Evolutionary conservation across 805 yeast genomes (phyloP), one percentile per base, ranked within the genome.

Genomic region (Ogataea allantospora): DNA sequence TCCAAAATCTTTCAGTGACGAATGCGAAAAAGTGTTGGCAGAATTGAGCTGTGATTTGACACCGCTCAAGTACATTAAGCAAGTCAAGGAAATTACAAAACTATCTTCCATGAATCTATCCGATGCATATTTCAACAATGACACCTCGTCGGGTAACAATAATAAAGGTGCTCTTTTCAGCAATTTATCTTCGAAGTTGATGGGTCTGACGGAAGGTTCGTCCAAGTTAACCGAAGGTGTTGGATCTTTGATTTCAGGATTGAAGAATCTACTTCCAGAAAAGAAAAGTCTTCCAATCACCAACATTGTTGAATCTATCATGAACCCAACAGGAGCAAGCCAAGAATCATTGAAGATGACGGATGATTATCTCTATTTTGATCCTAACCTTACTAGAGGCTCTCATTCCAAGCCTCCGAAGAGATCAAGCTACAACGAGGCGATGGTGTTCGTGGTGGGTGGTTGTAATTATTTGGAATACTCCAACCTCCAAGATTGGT

Each of bases 381-480:
- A 93, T 60, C 97, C 99, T 19, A 80, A 78, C 51, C 66, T 75
- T 31, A 80, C 87, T 2, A 75, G 98, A 48, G 98, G 98, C 4
- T 83, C 95, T 6, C 89, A 83, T 52, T 80, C 95, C 3, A 80
- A 83, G 51, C 91, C 89, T 24, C 97, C 97, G 25, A 83, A 79
- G 60, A 78, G 95, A 55, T 85, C 82, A 49, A 68, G 81, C 8
- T 88, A 86, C 60, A 79, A 78, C 42, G 93, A 88, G 49, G 78
- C 95, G 2, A 67, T 87, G 33, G 95, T 93, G 14, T 93, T 93
- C 60, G 87, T 89, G 35, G 89, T 93, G 39, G 99, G 99, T 17
- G 99, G 99, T 23, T 98, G 98, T 32, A 89, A 87, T 62, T 93
- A 88, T 58, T 66, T 86, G 46, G 99, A 93, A 65, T 93, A 91